Evolutionary conservation across 495 filamentous ascomycete species (phyloP).

Genomic region (Aspergillus conjunctus): DNA sequence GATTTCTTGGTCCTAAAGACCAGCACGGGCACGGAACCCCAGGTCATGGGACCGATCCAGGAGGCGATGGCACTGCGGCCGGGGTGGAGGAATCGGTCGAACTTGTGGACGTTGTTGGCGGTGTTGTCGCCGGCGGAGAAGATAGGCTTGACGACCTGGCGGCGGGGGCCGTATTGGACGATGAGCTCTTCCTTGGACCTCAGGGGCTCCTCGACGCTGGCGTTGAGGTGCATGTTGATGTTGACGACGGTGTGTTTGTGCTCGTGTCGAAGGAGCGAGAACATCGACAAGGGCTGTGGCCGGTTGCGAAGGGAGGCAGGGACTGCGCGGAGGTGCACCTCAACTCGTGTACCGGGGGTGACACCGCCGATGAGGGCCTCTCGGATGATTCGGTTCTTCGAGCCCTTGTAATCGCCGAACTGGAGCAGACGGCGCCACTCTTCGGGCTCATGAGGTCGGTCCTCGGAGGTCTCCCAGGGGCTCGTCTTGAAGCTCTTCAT

Average conservation of each 20-base stretch:
- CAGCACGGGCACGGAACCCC: constrained; percentile 85
- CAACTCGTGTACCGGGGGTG: constrained; percentile 75
- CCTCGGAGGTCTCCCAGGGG: constrained; percentile 85
- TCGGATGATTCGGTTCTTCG: constrained; percentile 69
- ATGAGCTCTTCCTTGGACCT: constrained; percentile 90
- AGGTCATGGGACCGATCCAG: constrained; percentile 86
- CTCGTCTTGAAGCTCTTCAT: constrained; percentile 86
- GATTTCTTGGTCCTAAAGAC: constrained; percentile 68
- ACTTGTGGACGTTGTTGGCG: constrained; percentile 95
- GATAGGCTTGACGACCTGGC: constrained; percentile 83
- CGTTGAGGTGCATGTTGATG: constrained; percentile 78
- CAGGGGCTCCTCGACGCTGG: constrained; percentile 69
- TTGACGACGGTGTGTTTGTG: constrained; percentile 89
- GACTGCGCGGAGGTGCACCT: constrained; percentile 75
- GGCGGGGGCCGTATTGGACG: constrained; percentile 82
- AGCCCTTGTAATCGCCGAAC: constrained; percentile 78
- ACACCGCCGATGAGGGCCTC: constrained; percentile 88
- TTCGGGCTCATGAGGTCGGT: constrained; percentile 79
- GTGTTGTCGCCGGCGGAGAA: constrained; percentile 84
- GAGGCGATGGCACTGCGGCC: constrained; percentile 88
- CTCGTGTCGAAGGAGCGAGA: constrained; percentile 89
- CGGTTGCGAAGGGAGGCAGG: constrained; percentile 60
- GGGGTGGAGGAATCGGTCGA: constrained; percentile 88
- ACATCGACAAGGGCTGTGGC: constrained; percentile 65
- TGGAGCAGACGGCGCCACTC: constrained; percentile 85